A percentile compares a stretch with the other conserved stretches of the same genome.
Evolutionary conservation across 495 filamentous ascomycete genomes (phyloP).

Genomic region (Hypoxylon crocopeplum): DNA sequence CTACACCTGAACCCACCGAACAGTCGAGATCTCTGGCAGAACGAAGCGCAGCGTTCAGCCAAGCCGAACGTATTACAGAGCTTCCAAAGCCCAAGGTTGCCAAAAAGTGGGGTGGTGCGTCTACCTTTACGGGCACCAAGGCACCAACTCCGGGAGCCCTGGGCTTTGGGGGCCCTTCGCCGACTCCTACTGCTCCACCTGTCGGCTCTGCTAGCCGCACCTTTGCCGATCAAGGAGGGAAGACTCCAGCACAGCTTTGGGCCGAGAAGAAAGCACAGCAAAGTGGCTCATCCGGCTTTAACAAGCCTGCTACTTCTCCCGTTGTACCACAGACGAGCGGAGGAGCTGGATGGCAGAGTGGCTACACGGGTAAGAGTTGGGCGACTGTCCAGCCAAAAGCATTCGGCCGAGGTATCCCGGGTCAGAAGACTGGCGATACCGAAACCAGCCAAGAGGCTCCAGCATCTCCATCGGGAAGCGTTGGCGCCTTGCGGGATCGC

Average conservation of each 20-base stretch:
- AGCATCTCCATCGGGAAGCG: slow-evolving; percentile 58
- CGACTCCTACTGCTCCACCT: slow-evolving; percentile 58
- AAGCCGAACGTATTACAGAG: slow-evolving; percentile 81
- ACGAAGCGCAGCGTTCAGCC: slow-evolving; percentile 67
- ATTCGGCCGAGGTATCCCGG: slow-evolving; percentile 67
- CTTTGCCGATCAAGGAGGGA: slow-evolving; percentile 93
- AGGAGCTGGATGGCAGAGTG: slow-evolving; percentile 80
- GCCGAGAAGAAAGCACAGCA: slow-evolving; percentile 93
- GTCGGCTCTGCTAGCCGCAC: slow-evolving; percentile 85
- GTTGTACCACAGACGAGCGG: slow-evolving; percentile 73
- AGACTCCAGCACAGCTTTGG: slow-evolving; percentile 96
- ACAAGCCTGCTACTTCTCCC: slow-evolving; percentile 55
- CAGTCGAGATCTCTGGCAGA: slow-evolving; percentile 67
- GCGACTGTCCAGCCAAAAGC: slow-evolving; percentile 76
- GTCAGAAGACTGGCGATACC: slow-evolving; percentile 65
- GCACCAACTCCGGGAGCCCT: slow-evolving; percentile 77
- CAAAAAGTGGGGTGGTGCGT: slow-evolving; percentile 77
- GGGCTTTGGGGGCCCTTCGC: slow-evolving; percentile 58
- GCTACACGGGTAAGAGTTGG: slow-evolving; percentile 88
- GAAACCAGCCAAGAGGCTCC: slow-evolving; percentile 47
- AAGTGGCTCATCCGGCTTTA: slow-evolving; percentile 58
- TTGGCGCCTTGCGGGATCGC: slow-evolving; percentile 75
- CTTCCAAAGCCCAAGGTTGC: slow-evolving; percentile 94
- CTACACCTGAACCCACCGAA: slow-evolving; percentile 54
- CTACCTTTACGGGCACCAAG: slow-evolving; percentile 86